Base-by-base conservation (phyloP, 164 flowering plant genomes). In the Echeveria elegans region DNA sequence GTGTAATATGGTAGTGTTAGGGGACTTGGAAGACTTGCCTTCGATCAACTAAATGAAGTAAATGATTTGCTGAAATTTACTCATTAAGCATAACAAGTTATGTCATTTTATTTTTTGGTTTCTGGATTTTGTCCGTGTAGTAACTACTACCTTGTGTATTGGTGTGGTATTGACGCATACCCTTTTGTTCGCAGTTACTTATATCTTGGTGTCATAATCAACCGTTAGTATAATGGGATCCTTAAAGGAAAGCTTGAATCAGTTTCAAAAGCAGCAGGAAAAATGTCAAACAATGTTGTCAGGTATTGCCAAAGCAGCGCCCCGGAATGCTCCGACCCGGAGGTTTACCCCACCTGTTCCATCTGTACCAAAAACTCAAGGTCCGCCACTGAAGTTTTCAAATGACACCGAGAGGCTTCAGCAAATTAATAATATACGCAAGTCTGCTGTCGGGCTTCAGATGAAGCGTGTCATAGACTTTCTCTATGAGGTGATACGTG, bases 371-470 rank as follows among this genome's bases (percentile, higher is more conserved):
- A 76, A 64, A 64, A 21, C 79, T 66, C 82, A 85, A 50, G 66
- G 74, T 21, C 80, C 87, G 60, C 77, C 82, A 1, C 77, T 81
- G 31, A 85, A 82, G 59, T 87, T 87, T 72, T 87, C 92, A 3
- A 82, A 81, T 79, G 85, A 87, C 68, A 85, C 89, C 9, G 89
- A 83, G 69, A 77, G 85, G 52, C 87, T 85, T 72, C 88, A 87
- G 50, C 81, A 80, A 45, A 87, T 87, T 29, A 81, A 85, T 59
- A 84, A 80, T 76, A 81, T 85, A 34, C 66, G 89, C 34, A 87
- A 84, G 72, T 72, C 79, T 26, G 82, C 92, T 30, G 92, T 79
- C 1, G 92, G 92, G 31, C 85, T 88, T 68, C 92, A 87, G 69
- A 82, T 87, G 26, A 87, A 85, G 77, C 85, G 84, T 68, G 92